These are phyloP conservation scores for Apiospora saccharicola DNA, from an alignment of 2,329 filamentous ascomycete genomes.

Conservation along the genomic window DNA sequence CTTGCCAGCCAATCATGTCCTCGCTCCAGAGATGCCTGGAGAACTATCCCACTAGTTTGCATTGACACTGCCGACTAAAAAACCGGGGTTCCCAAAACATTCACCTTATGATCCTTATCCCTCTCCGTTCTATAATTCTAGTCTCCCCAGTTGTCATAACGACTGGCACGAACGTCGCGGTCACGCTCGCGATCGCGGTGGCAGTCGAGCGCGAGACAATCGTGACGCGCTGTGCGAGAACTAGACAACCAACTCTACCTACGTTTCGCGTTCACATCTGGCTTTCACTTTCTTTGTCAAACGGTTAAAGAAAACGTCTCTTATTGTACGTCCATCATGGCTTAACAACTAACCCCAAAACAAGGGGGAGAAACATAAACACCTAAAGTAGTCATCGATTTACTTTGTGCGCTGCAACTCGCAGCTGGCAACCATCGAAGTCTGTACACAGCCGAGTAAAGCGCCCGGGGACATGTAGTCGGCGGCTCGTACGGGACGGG, in stretches of 20 bases:
- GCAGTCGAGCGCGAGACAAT: not conserved
- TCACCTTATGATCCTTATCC: not conserved
- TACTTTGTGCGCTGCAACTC: too few relatives aligned
- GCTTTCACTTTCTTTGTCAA: too few relatives aligned
- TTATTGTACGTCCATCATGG: too few relatives aligned
- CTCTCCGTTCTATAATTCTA: not conserved
- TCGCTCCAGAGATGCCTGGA: not conserved
- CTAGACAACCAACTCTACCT: not conserved
- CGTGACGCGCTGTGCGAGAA: not conserved
- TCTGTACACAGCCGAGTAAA: too few relatives aligned
- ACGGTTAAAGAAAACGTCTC: too few relatives aligned
- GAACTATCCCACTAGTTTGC: not conserved
- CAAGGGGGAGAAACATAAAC: too few relatives aligned
- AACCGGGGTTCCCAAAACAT: not conserved
- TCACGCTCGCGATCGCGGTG: not conserved
- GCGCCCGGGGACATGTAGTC: not conserved
- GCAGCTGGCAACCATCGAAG: too few relatives aligned
- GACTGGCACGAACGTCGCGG: slow-evolving; percentile 1
- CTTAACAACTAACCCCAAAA: too few relatives aligned
- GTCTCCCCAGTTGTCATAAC: slow-evolving; percentile 16
- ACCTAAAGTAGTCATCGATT: too few relatives aligned
- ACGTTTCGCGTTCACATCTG: too few relatives aligned
- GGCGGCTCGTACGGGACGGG: too few relatives aligned
- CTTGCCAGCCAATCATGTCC: not conserved
- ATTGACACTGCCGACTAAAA: not conserved